Conservation (phyloP, 208 protist species). For the Porcisia deanei region DNA sequence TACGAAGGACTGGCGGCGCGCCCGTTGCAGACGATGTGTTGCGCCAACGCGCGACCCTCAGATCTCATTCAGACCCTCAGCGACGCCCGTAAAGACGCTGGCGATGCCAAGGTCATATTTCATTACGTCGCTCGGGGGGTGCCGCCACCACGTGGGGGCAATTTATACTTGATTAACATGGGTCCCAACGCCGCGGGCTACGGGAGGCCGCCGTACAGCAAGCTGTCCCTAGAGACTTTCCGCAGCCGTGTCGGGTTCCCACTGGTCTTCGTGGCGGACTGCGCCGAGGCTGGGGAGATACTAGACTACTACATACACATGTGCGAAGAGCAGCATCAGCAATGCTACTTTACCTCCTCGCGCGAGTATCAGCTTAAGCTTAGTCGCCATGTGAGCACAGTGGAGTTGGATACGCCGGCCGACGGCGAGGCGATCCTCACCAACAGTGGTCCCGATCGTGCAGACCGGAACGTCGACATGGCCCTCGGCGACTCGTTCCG, state of each 20-base stretch:
- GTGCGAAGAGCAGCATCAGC: slow-evolving; percentile 64
- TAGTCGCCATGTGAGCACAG: slow-evolving; percentile 38
- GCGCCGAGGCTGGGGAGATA: slow-evolving; percentile 67
- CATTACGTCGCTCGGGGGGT: slow-evolving; percentile 84
- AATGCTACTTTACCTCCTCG: slow-evolving; percentile 48
- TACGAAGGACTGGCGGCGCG: slow-evolving; percentile 75
- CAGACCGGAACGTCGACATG: slow-evolving; percentile 27
- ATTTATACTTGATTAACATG: slow-evolving; percentile 50
- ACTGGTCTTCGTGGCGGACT: slow-evolving; percentile 86
- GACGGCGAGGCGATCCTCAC: slow-evolving; percentile 3
- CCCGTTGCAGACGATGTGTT: slow-evolving; percentile 48
- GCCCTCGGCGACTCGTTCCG: slow-evolving; percentile 9
- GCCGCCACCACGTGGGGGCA: slow-evolving; percentile 49
- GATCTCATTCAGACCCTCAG: slow-evolving; percentile 62
- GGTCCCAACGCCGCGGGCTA: slow-evolving; percentile 23
- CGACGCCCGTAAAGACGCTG: slow-evolving; percentile 67
- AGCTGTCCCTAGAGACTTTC: slow-evolving; percentile 62
- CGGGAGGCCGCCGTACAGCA: slow-evolving; percentile 34
- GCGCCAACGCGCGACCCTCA: slow-evolving; percentile 51
- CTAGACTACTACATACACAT: slow-evolving; percentile 61
- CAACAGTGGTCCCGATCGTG: slow-evolving; percentile 19
- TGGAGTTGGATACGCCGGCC: slow-evolving; percentile 31
- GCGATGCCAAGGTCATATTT: slow-evolving; percentile 72
- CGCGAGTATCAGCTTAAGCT: slow-evolving; percentile 48
- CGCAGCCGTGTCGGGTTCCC: slow-evolving; percentile 64